Conservation (phyloP, 2,329 filamentous ascomycete genomes). For the Penicillium expansum region DNA sequence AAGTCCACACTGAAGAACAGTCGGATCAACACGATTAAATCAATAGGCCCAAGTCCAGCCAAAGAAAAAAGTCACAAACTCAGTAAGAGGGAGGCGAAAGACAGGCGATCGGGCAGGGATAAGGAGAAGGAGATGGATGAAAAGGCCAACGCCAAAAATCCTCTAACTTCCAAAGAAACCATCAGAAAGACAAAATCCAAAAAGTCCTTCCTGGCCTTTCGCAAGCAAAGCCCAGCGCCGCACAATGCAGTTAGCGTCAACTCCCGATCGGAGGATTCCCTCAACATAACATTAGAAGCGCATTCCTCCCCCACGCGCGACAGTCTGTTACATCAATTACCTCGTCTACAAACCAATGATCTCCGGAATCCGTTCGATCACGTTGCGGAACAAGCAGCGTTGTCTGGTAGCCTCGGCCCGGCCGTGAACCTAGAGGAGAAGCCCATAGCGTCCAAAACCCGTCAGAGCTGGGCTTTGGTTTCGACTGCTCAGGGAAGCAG, state of each 20-base stretch:
- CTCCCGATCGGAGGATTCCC: conserved; percentile 5
- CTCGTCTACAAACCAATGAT: conserved; percentile 21
- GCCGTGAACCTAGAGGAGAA: background rate
- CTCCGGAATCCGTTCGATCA: conserved; percentile 9
- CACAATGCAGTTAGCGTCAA: background rate
- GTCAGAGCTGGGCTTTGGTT: conserved; percentile 13
- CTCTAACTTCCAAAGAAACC: background rate
- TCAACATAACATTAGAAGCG: background rate
- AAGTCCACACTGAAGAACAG: background rate
- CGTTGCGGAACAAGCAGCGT: background rate
- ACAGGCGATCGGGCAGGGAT: background rate
- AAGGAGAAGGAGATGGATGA: background rate
- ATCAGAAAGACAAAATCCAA: conserved; percentile 2
- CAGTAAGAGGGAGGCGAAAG: conserved; percentile 1
- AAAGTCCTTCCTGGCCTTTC: conserved; percentile 4
- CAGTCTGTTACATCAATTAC: conserved; percentile 20
- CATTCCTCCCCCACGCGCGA: conserved; percentile 9
- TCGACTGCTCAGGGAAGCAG: conserved; percentile 23
- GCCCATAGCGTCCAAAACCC: conserved; percentile 11
- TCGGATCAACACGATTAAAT: background rate
- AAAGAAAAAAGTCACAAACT: conserved; percentile 4
- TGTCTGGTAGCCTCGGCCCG: conserved; percentile 2
- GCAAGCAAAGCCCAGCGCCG: conserved; percentile 1
- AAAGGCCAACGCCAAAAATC: background rate
- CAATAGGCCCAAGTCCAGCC: background rate